Conservation (phyloP, 352 stramenopile species). For the Aphanomyces astaci region DNA sequence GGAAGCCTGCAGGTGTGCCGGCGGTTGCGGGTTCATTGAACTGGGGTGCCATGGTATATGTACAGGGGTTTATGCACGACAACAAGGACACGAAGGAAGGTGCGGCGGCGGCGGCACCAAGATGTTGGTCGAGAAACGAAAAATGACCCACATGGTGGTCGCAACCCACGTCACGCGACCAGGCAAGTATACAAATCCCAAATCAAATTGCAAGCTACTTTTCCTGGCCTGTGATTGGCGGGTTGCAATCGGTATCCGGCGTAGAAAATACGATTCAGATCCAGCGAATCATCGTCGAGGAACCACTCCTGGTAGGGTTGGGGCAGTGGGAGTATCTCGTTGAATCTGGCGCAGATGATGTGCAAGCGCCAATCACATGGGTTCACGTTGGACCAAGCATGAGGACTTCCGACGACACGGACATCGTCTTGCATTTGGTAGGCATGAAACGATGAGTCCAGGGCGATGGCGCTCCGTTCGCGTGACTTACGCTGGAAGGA, state of each 20-base stretch:
- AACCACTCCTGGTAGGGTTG: background rate
- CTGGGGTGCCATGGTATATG: background rate
- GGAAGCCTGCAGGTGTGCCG: background rate
- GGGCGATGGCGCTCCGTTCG: background rate
- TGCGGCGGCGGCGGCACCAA: background rate
- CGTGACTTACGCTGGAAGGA: background rate
- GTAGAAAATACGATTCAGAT: conserved; percentile 5
- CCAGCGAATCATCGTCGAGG: background rate
- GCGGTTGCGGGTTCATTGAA: background rate
- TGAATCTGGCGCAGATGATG: background rate
- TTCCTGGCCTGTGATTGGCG: background rate
- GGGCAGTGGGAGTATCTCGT: background rate
- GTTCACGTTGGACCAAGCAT: background rate
- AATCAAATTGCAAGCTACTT: background rate
- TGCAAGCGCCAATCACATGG: background rate
- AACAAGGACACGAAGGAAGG: background rate
- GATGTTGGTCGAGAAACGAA: conserved; percentile 3
- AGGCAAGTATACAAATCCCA: conserved; percentile 1
- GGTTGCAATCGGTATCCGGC: background rate
- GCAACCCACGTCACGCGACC: background rate
- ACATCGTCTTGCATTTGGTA: too few relatives aligned
- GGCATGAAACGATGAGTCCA: too few relatives aligned
- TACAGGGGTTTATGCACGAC: background rate
- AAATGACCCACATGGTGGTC: conserved; percentile 1
- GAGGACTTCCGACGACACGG: too few relatives aligned